Evolutionary conservation across 225 moss, liverwort and hornwort species (phyloP).

Genomic region (Takakia lepidozioides): DNA sequence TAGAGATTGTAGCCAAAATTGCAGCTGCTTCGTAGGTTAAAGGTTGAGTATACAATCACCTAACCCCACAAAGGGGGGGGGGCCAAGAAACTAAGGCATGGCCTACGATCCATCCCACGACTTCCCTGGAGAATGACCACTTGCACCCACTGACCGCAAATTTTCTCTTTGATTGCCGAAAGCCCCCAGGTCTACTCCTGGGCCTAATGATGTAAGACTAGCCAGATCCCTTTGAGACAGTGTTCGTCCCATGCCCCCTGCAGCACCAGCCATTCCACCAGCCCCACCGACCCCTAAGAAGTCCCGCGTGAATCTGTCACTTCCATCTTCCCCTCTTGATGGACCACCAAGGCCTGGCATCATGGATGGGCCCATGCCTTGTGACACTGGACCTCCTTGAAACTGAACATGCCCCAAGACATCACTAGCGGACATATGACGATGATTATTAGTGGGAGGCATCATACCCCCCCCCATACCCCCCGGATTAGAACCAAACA

Average conservation of each 20-base stretch:
- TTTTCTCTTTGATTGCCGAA: constrained; percentile 74
- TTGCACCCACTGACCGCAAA: constrained; percentile 71
- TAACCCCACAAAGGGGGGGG: constrained; percentile 34
- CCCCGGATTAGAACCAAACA: constrained; percentile 65
- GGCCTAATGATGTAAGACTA: constrained; percentile 72
- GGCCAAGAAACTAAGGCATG: constrained; percentile 18
- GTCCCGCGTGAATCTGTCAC: constrained; percentile 91
- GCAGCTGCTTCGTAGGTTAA: constrained; percentile 36
- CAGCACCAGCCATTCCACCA: constrained; percentile 51
- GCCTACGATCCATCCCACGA: constrained; percentile 88
- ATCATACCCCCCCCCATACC: constrained; percentile 83
- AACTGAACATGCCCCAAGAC: constrained; percentile 43
- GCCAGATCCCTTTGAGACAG: constrained; percentile 81
- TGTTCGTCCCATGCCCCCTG: constrained; percentile 72
- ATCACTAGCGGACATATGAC: constrained; percentile 53
- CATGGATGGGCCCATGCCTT: constrained; percentile 69
- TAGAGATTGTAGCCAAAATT: constrained; percentile 42
- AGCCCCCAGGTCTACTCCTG: constrained; percentile 79
- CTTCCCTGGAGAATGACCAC: constrained; percentile 90
- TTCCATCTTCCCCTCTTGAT: constrained; percentile 78
- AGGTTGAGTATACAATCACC: not conserved
- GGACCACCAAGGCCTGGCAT: constrained; percentile 60
- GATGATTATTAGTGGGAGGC: constrained; percentile 50
- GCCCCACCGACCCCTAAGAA: constrained; percentile 95
- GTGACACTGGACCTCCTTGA: constrained; percentile 56